phyloP scores from a whole-genome alignment of 371 early-diverging fungal genomes.

The Scutellospora calospora region DNA sequence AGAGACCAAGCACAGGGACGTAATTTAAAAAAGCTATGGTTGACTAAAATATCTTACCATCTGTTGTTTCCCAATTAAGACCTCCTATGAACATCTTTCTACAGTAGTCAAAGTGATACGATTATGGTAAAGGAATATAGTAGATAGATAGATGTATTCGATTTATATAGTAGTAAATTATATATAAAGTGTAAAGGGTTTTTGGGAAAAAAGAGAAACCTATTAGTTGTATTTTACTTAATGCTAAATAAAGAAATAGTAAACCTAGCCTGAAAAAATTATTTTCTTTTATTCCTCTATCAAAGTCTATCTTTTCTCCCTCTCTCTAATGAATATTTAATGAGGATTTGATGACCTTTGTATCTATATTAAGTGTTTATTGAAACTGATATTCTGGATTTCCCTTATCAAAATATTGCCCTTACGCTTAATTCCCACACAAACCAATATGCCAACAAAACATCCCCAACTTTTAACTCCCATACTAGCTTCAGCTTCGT shows the following conservation, averaged over 20 bases:
- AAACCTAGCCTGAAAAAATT: conserved; percentile 35
- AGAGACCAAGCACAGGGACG: conserved; percentile 12
- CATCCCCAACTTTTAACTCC: no score
- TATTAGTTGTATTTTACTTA: conserved; percentile 41
- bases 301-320: conserved; percentile 26
- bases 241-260: conserved; percentile 33
- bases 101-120: conserved; percentile 44
- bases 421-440: no score
- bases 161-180: conserved; percentile 36
- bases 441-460: no score
- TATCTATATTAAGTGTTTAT: no score
- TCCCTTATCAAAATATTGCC: no score
- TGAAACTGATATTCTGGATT: no score
- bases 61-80: conserved; percentile 92
- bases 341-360: no score
- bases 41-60: conserved; percentile 64
- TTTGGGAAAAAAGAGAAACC: conserved; percentile 35
- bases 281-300: not conserved
- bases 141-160: conserved; percentile 33
- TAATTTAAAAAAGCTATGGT: conserved; percentile 36
- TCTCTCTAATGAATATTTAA: not conserved
- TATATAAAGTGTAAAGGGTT: not conserved
- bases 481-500: no score
- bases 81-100: conserved; percentile 95
- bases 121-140: conserved; percentile 28